Conservation (phyloP, 2,329 filamentous ascomycete genomes). For the Xylaria hypoxylon region DNA sequence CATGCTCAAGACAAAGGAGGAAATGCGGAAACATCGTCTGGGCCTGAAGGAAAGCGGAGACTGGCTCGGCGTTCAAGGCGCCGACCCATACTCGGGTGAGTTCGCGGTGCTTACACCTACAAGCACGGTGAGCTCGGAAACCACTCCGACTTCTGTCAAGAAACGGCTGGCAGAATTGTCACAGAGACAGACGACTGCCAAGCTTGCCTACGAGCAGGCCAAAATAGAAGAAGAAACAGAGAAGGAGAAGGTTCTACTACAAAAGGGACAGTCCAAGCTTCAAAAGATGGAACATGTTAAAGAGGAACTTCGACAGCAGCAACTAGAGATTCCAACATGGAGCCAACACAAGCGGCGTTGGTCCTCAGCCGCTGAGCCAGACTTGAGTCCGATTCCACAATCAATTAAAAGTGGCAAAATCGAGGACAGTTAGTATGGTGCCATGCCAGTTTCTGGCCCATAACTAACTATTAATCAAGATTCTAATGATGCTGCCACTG, state of each 20-base stretch:
- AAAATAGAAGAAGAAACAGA: slow-evolving; percentile 55
- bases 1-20: slow-evolving; percentile 46
- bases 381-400: slow-evolving; percentile 62
- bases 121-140: slow-evolving; percentile 58
- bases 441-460: background rate
- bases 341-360: slow-evolving; percentile 60
- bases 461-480: slow-evolving; percentile 28
- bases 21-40: slow-evolving; percentile 56
- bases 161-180: slow-evolving; percentile 51
- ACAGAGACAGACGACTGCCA: slow-evolving; percentile 52
- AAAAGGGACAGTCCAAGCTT: slow-evolving; percentile 55
- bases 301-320: slow-evolving; percentile 50
- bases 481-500: slow-evolving; percentile 34
- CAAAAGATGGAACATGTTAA: slow-evolving; percentile 59
- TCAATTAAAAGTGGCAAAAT: slow-evolving; percentile 50
- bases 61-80: slow-evolving; percentile 68
- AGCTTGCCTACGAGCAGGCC: slow-evolving; percentile 54
- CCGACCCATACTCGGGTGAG: slow-evolving; percentile 67
- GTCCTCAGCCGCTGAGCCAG: slow-evolving; percentile 64
- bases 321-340: slow-evolving; percentile 57
- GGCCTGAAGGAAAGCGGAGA: slow-evolving; percentile 66
- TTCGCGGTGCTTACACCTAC: slow-evolving; percentile 63
- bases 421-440: slow-evolving; percentile 39
- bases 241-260: slow-evolving; percentile 56
- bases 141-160: slow-evolving; percentile 49